phyloP scores from a whole-genome alignment of 495 filamentous ascomycete genomes.

The Tuber borchii region DNA sequence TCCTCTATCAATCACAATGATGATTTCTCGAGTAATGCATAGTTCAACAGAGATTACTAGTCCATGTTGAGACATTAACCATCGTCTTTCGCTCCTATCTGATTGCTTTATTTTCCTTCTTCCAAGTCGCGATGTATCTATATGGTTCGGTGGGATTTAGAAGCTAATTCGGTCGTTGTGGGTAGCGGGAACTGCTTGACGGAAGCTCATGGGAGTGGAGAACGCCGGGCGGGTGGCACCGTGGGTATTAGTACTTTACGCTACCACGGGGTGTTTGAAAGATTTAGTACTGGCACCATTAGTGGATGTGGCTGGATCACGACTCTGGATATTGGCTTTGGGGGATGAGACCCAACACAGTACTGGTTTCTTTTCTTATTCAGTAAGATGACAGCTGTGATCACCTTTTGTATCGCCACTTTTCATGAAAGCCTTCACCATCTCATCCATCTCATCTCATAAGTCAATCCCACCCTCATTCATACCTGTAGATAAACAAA shows the following conservation, averaged over 20 bases:
- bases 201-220: background rate
- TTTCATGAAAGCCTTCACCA: background rate
- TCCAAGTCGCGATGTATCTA: background rate
- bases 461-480: background rate
- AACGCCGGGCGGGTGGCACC: background rate
- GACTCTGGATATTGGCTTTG: background rate
- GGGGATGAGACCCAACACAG: background rate
- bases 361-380: background rate
- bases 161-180: conserved; percentile 12
- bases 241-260: background rate
- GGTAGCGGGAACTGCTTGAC: conserved; percentile 4
- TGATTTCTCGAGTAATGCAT: conserved; percentile 32
- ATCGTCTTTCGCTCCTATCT: conserved; percentile 44
- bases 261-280: background rate
- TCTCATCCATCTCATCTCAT: background rate
- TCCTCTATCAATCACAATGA: background rate
- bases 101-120: conserved; percentile 13
- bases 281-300: background rate
- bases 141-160: background rate
- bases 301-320: background rate
- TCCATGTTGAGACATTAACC: conserved; percentile 40
- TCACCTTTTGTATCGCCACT: background rate
- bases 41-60: conserved; percentile 43
- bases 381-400: background rate
- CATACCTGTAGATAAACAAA: background rate